Base-by-base conservation (phyloP, 2,329 filamentous ascomycete species). In the Alternaria panax region DNA sequence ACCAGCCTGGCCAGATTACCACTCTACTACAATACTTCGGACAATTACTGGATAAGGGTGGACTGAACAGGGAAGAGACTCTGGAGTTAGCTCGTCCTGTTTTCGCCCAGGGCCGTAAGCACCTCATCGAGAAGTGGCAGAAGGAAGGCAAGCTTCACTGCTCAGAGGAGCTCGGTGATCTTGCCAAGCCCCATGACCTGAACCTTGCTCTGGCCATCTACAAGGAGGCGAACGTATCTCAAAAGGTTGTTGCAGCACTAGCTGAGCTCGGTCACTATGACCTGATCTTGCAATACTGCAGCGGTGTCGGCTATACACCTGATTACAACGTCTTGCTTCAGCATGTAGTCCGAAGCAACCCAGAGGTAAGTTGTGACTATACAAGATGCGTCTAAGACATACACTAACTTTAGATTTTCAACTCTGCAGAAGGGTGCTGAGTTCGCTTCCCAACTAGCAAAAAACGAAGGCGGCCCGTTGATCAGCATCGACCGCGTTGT, bases 21-120 rank as follows among this genome's bases (percentile, higher is more conserved):
- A 89, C 92, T 69, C 97, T 97, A 60, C 85, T 99, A 53, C 95
- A 98, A 77, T 99, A 99, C 81, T 99, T 99, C 70, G 95, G 95
- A 63, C 93, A 97, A 87, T 85, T 99, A 42, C 86, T 99, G 32
- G 96, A 99, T 78, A 97, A 99, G 86, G 94, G 95, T 59, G 87
- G 87, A 27, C 84, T 99, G 45, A 99, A 99, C 82, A 89, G 90
- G 76, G 91, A 96, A 67, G 95, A 99, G 81, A 97, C 93, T 46
- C 83, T 99, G 38, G 95, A 99, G 82, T 85, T 99, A 62, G 93
- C 95, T 9, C 89, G 93, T 67, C 95, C 95, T 20, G 95, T 99
- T 20, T 86, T 99, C 58, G 88, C 91, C 57, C 95, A 99, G 80
- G 95, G 93, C 78, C 89, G 95, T 66, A 98, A 97, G 82, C 92